Evolutionary conservation across 2,329 filamentous ascomycete genomes (phyloP), one percentile per base, ranked within the genome.

Genomic region (Paecilomyces variotii): DNA sequence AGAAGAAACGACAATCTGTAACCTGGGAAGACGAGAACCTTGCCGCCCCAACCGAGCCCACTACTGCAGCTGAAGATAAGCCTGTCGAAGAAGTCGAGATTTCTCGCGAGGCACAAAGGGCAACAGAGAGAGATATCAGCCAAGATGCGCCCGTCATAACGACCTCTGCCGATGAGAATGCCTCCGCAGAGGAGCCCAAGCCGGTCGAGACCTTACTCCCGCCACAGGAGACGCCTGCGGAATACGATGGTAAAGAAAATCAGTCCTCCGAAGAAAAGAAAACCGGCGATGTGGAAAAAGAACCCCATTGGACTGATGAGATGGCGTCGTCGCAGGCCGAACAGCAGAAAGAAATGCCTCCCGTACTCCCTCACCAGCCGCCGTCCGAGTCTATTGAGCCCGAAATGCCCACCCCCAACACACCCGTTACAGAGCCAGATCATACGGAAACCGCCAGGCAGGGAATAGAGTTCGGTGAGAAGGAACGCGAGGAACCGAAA

Each of bases 191-290:
- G 51, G 63, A 62, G 59, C 60, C 56, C 34, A 55, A 56, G 25
- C 32, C 56, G 52, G n/a, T 60, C 62, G 65, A 68, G 58, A 69
- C 64, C 64, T 68, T 65, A 65, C 56, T 62, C 64, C 64, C 65
- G 56, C 63, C 55, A 32, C 59, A 57, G 57, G 61, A 65, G 57
- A 62, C 57, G 62, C 69, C 70, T 70, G 68, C 67, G 68, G 71
- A 76, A 69, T 67, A 72, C 68, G 73, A 77, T 68, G 74, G 74
- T 76, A 76, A 76, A 74, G 73, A 77, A 64, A 70, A 73, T 71
- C 74, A 75, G 72, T 72, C 70, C 70, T 74, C 72, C 69, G 74
- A 71, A 69, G 70, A 64, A 61, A 69, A 69, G 64, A 67, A 68
- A 61, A 68, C 68, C 66, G 68, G 67, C 68, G 67, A 64, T 59